These are phyloP conservation scores for Pythium dissimile DNA, from an alignment of 352 stramenopile genomes.

Conservation along the genomic window DNA sequence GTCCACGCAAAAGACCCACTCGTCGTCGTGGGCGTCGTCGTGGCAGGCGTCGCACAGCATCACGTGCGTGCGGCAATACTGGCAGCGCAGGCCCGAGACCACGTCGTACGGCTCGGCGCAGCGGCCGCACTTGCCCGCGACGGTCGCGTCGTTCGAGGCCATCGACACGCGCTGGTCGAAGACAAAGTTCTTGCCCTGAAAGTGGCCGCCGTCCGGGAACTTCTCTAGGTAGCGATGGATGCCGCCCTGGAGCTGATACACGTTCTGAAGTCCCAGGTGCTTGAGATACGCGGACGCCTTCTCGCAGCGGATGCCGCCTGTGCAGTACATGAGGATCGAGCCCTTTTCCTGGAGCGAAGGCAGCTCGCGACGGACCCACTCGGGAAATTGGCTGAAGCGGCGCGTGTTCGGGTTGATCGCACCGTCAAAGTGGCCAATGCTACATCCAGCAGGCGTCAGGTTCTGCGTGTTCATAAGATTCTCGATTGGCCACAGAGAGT, in stretches of 20 bases:
- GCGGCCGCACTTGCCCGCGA: slow-evolving; percentile 62
- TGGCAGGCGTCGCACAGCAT: slow-evolving; percentile 60
- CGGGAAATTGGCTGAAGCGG: slow-evolving; percentile 75
- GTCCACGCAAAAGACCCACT: slow-evolving; percentile 49
- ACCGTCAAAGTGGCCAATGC: slow-evolving; percentile 68
- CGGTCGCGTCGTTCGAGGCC: slow-evolving; percentile 39
- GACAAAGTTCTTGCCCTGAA: slow-evolving; percentile 85
- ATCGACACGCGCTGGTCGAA: slow-evolving; percentile 82
- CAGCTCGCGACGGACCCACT: slow-evolving; percentile 57
- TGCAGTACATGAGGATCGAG: slow-evolving; percentile 88
- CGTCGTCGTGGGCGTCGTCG: slow-evolving; percentile 23
- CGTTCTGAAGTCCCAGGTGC: slow-evolving; percentile 59
- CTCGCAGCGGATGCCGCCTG: slow-evolving; percentile 79
- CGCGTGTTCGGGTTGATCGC: slow-evolving; percentile 79
- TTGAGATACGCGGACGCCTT: slow-evolving; percentile 79
- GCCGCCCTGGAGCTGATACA: slow-evolving; percentile 77
- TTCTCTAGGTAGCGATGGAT: slow-evolving; percentile 83
- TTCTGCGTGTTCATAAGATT: too few relatives aligned
- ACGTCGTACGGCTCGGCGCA: slow-evolving; percentile 64
- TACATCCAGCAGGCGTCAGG: slow-evolving; percentile 4
- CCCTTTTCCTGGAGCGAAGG: slow-evolving; percentile 55
- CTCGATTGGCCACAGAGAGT: background rate
- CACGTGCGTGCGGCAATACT: slow-evolving; percentile 79
- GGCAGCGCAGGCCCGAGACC: slow-evolving; percentile 57
- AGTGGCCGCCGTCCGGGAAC: slow-evolving; percentile 69